Percentiles rank a stretch among this genome's conserved stretches.
Conservation (phyloP, 805 yeast genomes). For the Limtongia smithiae region DNA sequence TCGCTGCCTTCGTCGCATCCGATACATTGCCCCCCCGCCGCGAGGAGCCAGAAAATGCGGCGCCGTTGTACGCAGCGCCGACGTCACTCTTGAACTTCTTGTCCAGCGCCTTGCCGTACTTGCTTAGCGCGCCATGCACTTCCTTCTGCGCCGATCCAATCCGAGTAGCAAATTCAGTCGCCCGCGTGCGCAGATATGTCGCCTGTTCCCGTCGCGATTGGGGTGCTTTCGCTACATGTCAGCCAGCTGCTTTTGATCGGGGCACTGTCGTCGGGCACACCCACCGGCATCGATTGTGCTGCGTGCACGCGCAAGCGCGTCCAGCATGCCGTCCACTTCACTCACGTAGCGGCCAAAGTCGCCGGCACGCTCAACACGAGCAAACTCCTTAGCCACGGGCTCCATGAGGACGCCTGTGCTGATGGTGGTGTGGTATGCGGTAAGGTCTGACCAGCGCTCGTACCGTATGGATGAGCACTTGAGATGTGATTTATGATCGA, state of each 20-base stretch:
- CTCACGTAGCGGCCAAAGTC: constrained; percentile 35
- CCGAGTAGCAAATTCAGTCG: constrained; percentile 23
- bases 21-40: no score
- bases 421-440: no score
- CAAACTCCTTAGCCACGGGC: constrained; percentile 36
- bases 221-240: constrained; percentile 14
- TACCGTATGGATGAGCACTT: no score
- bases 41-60: constrained; percentile 25
- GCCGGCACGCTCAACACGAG: constrained; percentile 33
- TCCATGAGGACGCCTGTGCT: no score
- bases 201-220: constrained; percentile 23
- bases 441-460: no score
- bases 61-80: constrained; percentile 22
- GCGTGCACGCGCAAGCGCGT: constrained; percentile 32
- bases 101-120: constrained; percentile 38
- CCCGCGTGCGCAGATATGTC: constrained; percentile 15
- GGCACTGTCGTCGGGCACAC: background rate
- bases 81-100: constrained; percentile 29
- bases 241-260: constrained; percentile 4
- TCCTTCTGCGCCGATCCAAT: constrained; percentile 33
- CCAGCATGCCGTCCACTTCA: constrained; percentile 35
- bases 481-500: no score
- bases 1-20: no score
- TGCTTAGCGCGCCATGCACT: constrained; percentile 32
- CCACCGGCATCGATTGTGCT: constrained; percentile 29